A percentile compares a stretch with the other conserved stretches of the same genome.
Evolutionary conservation across 768 basidiomycete species (phyloP).

Genomic region (Boletus pseudo-olivaceus): DNA sequence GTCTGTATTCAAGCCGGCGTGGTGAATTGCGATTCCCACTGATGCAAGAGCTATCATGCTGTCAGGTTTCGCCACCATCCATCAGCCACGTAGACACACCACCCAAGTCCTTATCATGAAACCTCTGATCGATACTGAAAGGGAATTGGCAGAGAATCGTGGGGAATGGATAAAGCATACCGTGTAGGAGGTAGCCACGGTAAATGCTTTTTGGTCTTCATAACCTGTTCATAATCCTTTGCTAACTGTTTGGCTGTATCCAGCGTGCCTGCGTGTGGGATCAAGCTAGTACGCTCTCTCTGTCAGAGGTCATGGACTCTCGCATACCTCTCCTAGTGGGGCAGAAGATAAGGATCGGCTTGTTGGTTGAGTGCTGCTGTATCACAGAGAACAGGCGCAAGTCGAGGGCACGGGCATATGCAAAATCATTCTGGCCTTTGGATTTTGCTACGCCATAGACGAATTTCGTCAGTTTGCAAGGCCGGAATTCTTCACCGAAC

Average conservation of each 20-base stretch:
- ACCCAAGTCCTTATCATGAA: slow-evolving; percentile 65
- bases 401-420: slow-evolving; percentile 69
- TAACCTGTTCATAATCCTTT: slow-evolving; percentile 62
- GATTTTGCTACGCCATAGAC: slow-evolving; percentile 68
- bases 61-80: slow-evolving; percentile 4
- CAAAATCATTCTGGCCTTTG: slow-evolving; percentile 73
- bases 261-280: slow-evolving; percentile 45
- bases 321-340: slow-evolving; percentile 76
- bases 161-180: slow-evolving; percentile 31
- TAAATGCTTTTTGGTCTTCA: slow-evolving; percentile 43
- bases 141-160: neutral
- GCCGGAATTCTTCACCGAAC: slow-evolving; percentile 93
- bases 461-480: slow-evolving; percentile 71
- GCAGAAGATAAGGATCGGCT: slow-evolving; percentile 87
- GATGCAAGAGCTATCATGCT: slow-evolving; percentile 52
- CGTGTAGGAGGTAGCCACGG: slow-evolving; percentile 68
- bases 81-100: slow-evolving; percentile 23
- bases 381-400: slow-evolving; percentile 69
- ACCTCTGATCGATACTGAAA: slow-evolving; percentile 50
- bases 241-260: slow-evolving; percentile 73
- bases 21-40: slow-evolving; percentile 84
- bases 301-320: neutral
- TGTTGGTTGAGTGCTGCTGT: slow-evolving; percentile 67
- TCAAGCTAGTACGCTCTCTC: neutral
- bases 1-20: slow-evolving; percentile 75